A percentile compares a stretch with the other conserved stretches of the same genome.
Evolutionary conservation across 768 basidiomycete genomes (phyloP).

Genomic region (Exidia glandulosa): DNA sequence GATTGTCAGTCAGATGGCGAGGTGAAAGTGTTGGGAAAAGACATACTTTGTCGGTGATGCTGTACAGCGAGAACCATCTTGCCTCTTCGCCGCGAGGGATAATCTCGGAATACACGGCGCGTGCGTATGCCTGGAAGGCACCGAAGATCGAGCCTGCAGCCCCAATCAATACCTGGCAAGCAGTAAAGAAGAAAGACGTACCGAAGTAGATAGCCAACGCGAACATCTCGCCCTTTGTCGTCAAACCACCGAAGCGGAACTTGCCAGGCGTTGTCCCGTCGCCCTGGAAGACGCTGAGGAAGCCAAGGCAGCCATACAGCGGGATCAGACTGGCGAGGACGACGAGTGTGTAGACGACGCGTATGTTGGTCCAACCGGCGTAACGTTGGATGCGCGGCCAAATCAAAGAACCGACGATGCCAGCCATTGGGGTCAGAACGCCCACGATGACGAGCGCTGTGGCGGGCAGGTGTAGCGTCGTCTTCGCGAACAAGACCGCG

Average conservation of each 20-base stretch:
- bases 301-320: constrained; percentile 73
- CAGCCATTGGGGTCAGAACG: constrained; percentile 62
- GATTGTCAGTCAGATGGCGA: constrained; percentile 10
- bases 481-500: constrained; percentile 87
- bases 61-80: constrained; percentile 72
- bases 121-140: constrained; percentile 82
- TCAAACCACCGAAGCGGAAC: constrained; percentile 58
- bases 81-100: constrained; percentile 85
- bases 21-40: background rate
- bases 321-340: constrained; percentile 56
- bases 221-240: constrained; percentile 78
- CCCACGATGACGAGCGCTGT: constrained; percentile 72
- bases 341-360: constrained; percentile 57
- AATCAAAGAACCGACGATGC: constrained; percentile 74
- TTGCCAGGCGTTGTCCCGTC: constrained; percentile 13
- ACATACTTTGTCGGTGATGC: constrained; percentile 78
- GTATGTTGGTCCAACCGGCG: constrained; percentile 53
- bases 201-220: constrained; percentile 75
- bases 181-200: constrained; percentile 18
- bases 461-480: constrained; percentile 68
- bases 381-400: constrained; percentile 67
- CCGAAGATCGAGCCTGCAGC: constrained; percentile 63
- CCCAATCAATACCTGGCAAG: background rate
- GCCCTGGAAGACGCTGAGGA: constrained; percentile 41
- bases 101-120: constrained; percentile 79